Percentiles rank a stretch among this genome's conserved stretches.
phyloP scores from a whole-genome alignment of 768 basidiomycete species.

The Naganishia onofrii region DNA sequence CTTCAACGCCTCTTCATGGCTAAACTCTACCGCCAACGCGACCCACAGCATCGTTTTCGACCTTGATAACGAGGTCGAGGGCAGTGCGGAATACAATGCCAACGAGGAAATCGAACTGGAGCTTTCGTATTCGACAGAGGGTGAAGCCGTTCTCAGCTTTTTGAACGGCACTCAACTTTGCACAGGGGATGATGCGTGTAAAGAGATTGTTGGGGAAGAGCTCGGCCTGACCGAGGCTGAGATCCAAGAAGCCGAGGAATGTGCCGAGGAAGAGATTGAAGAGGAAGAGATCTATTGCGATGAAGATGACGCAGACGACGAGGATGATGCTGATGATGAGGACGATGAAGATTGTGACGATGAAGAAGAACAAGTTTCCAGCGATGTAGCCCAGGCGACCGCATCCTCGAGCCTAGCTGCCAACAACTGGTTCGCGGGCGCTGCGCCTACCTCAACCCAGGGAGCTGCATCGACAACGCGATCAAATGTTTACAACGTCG shows the following conservation, averaged over 20 bases:
- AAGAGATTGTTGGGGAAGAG: constrained; percentile 15
- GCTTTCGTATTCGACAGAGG: constrained; percentile 14
- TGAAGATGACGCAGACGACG: constrained; percentile 8
- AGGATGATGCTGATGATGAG: neutral
- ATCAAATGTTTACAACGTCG: constrained; percentile 11
- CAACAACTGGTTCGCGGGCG: constrained; percentile 11
- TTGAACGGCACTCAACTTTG: constrained; percentile 22
- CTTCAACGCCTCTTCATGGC: constrained; percentile 14
- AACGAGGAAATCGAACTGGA: constrained; percentile 8
- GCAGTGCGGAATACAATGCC: neutral
- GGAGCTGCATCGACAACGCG: neutral
- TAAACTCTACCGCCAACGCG: constrained; percentile 19
- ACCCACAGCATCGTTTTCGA: constrained; percentile 18
- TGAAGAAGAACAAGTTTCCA: neutral
- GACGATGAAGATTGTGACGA: constrained; percentile 10
- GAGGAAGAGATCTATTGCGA: constrained; percentile 22
- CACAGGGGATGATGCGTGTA: constrained; percentile 3
- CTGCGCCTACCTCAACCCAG: neutral
- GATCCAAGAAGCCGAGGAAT: constrained; percentile 2
- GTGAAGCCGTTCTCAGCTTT: constrained; percentile 11
- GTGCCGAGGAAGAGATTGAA: constrained; percentile 21
- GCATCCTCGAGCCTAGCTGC: constrained; percentile 4
- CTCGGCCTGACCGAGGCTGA: constrained; percentile 13
- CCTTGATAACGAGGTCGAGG: neutral
- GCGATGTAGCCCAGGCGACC: neutral